Evolutionary conservation across 768 basidiomycete species (phyloP).

Genomic region (Leucogyrophana mollusca): DNA sequence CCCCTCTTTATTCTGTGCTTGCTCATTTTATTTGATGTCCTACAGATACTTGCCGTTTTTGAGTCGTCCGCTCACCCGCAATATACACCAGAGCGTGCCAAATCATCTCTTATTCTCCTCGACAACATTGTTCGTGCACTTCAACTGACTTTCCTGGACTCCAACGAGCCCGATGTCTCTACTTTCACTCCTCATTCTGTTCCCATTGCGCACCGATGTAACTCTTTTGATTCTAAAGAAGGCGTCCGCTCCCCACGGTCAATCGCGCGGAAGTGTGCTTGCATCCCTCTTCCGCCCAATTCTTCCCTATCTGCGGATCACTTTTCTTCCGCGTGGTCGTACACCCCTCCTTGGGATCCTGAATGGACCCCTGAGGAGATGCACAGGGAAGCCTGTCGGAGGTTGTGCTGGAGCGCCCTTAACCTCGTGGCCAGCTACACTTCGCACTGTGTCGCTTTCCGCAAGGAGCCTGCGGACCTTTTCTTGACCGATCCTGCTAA

Average conservation of each 20-base stretch:
- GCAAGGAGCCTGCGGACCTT: constrained; percentile 54
- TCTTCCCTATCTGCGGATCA: constrained; percentile 32
- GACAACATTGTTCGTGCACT: constrained; percentile 64
- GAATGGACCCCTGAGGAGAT: constrained; percentile 55
- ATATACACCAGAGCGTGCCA: constrained; percentile 54
- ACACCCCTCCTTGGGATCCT: constrained; percentile 60
- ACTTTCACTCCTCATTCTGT: constrained; percentile 50
- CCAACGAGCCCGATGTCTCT: constrained; percentile 50
- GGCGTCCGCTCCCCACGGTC: constrained; percentile 24
- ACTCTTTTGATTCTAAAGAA: constrained; percentile 28
- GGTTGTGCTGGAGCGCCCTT: constrained; percentile 76
- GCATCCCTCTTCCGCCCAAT: constrained; percentile 38
- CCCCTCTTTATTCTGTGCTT: neutral
- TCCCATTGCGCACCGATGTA: constrained; percentile 41
- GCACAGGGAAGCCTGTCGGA: constrained; percentile 68
- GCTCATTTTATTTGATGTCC: constrained; percentile 12
- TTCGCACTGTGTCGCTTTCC: constrained; percentile 66
- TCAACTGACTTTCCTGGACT: constrained; percentile 56
- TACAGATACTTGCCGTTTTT: constrained; percentile 72
- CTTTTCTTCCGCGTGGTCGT: constrained; percentile 43
- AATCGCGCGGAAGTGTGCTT: constrained; percentile 42
- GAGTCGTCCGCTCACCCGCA: constrained; percentile 74
- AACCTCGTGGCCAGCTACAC: constrained; percentile 67
- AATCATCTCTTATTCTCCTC: constrained; percentile 51
- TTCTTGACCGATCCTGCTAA: constrained; percentile 64